Percentiles rank a stretch among this genome's conserved stretches.
These are phyloP conservation scores for Backusella luteola DNA, from an alignment of 192 early-diverging fungal genomes.

Conservation along the genomic window DNA sequence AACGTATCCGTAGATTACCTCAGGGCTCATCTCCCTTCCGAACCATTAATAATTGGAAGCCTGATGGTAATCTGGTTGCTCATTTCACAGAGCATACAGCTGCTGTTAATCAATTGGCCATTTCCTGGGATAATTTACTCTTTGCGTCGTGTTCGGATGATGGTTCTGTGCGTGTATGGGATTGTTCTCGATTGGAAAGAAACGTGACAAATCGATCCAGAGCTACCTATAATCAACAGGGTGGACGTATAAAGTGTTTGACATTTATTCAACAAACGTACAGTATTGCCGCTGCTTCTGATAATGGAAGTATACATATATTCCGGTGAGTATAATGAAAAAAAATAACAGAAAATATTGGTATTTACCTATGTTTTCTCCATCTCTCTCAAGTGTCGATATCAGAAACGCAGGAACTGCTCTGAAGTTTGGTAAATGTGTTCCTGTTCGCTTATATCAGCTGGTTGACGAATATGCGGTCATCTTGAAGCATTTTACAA, in stretches of 20 bases:
- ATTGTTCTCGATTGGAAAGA: conserved; percentile 73
- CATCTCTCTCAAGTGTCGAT: conserved; percentile 43
- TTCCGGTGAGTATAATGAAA: conserved; percentile 46
- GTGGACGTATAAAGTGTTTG: conserved; percentile 73
- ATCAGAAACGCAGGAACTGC: conserved; percentile 39
- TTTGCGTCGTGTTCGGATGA: conserved; percentile 86
- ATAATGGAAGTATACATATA: conserved; percentile 81
- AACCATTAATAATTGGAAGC: conserved; percentile 65
- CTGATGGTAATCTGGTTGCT: conserved; percentile 76
- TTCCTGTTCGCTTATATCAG: conserved; percentile 52
- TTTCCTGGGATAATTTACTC: conserved; percentile 68
- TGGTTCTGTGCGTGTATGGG: conserved; percentile 83
- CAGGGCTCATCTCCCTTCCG: conserved; percentile 33
- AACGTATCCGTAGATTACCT: conserved; percentile 31
- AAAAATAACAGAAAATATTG: not conserved
- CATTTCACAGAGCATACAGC: conserved; percentile 84
- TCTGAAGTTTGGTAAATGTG: conserved; percentile 64
- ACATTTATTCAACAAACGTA: conserved; percentile 78
- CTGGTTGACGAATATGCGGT: conserved; percentile 61
- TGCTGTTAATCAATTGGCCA: conserved; percentile 65
- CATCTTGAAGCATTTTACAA: conserved; percentile 66
- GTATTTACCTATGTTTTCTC: not conserved
- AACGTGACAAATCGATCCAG: conserved; percentile 81
- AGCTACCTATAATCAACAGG: conserved; percentile 66
- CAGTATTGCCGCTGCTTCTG: conserved; percentile 74